Conservation (phyloP, 2,329 filamentous ascomycete genomes). For the Sporothrix brasiliensis region DNA sequence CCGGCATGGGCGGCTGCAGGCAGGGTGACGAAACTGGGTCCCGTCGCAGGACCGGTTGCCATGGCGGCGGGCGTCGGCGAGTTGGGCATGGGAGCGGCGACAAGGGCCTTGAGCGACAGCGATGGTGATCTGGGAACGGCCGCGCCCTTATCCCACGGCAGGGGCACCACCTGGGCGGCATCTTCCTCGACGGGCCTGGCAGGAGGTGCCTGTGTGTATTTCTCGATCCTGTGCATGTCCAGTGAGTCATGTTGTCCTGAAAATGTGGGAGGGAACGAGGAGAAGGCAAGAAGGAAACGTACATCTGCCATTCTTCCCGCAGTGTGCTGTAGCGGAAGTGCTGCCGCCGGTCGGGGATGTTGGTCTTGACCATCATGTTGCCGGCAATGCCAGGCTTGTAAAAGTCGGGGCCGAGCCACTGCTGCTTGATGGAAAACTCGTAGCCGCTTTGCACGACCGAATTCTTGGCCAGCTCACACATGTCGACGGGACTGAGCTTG, state of each 20-base stretch:
- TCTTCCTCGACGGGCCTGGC: background rate
- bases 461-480: slow-evolving; percentile 97
- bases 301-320: slow-evolving; percentile 82
- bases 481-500: slow-evolving; percentile 93
- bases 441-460: slow-evolving; percentile 95
- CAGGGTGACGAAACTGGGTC: slow-evolving; percentile 29
- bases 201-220: slow-evolving; percentile 45
- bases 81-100: slow-evolving; percentile 1
- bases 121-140: slow-evolving; percentile 36
- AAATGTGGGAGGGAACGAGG: no score
- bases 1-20: slow-evolving; percentile 20
- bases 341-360: slow-evolving; percentile 90
- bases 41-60: slow-evolving; percentile 17
- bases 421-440: slow-evolving; percentile 82
- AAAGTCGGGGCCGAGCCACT: slow-evolving; percentile 84
- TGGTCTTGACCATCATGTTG: slow-evolving; percentile 93
- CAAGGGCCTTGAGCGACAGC: slow-evolving; percentile 36
- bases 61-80: slow-evolving; percentile 2
- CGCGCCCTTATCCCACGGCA: background rate
- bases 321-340: slow-evolving; percentile 88
- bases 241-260: background rate
- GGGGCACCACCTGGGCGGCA: no score
- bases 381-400: slow-evolving; percentile 76
- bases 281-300: slow-evolving; percentile 47
- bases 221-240: slow-evolving; percentile 44